Percentiles rank a stretch among this genome's conserved stretches.
Evolutionary conservation across 257 asterid species (phyloP).

Genomic region (Przewalskia tangutica): DNA sequence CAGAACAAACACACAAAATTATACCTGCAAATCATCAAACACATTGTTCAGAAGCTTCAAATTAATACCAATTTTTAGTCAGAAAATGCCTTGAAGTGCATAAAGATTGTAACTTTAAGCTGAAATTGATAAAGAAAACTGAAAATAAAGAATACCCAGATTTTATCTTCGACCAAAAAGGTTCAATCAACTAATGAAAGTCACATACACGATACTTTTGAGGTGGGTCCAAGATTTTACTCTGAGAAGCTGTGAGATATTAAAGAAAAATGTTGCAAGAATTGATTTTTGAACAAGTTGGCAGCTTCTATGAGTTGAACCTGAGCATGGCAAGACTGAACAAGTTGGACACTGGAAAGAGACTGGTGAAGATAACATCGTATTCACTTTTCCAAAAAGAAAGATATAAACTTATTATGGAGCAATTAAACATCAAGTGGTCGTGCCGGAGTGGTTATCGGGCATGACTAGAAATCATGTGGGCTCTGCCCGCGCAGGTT

Average conservation of each 20-base stretch:
- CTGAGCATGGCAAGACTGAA: no score
- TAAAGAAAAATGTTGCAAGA: not conserved
- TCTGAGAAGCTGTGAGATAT: not conserved
- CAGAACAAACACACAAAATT: not conserved
- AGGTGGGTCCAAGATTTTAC: not conserved
- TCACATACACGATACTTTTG: not conserved
- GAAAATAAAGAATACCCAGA: not conserved
- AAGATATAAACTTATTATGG: no score
- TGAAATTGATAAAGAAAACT: not conserved
- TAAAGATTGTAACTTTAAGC: not conserved
- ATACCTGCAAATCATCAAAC: constrained; percentile 8
- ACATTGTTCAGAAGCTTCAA: not conserved
- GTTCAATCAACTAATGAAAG: not conserved
- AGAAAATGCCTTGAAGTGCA: not conserved
- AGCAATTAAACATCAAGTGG: constrained; percentile 14
- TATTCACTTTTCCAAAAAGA: no score
- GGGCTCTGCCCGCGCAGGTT: constrained; percentile 99
- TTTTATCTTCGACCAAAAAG: not conserved
- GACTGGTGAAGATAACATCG: not conserved
- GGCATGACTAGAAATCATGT: constrained; percentile 99
- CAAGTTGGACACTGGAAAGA: no score
- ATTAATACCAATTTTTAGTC: not conserved
- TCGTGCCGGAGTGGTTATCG: constrained; percentile 99
- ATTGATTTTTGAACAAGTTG: not conserved
- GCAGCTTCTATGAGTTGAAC: not conserved